These are phyloP conservation scores for Berberis vulgaris DNA, from an alignment of 164 flowering plant species.

Conservation along the genomic window DNA sequence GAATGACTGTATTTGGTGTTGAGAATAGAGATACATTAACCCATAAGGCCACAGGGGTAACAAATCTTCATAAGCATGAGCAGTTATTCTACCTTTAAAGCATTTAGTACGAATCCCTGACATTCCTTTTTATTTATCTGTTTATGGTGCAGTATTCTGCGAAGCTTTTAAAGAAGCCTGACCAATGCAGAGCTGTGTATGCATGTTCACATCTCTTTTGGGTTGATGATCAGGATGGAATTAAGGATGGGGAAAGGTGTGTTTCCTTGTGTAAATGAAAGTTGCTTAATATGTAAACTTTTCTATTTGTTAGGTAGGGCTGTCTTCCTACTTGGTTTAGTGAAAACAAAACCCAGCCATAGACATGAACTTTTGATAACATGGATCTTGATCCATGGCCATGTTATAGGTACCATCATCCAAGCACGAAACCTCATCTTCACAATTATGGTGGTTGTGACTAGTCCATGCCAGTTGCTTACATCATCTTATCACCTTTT, in stretches of 20 bases:
- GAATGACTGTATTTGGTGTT: conserved; percentile 86
- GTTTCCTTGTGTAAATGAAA: too few relatives aligned
- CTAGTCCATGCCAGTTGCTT: too few relatives aligned
- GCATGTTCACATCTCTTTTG: conserved; percentile 98
- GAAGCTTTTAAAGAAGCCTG: conserved; percentile 96
- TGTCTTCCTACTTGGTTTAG: too few relatives aligned
- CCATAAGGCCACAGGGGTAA: conserved; percentile 99
- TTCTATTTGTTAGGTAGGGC: too few relatives aligned
- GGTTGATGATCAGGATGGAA: conserved; percentile 87
- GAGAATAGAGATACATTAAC: conserved; percentile 96
- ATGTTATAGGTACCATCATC: too few relatives aligned
- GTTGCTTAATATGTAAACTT: too few relatives aligned
- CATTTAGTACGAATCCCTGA: conserved; percentile 5
- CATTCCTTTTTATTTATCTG: background rate
- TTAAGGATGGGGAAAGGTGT: conserved; percentile 96
- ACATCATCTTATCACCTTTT: too few relatives aligned
- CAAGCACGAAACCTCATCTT: too few relatives aligned
- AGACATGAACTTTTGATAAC: too few relatives aligned
- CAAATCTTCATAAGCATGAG: background rate
- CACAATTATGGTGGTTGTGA: too few relatives aligned
- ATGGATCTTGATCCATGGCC: too few relatives aligned
- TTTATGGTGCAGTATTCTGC: conserved; percentile 74
- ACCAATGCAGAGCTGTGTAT: conserved; percentile 95
- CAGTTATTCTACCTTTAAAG: background rate
- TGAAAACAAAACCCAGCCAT: too few relatives aligned